Evolutionary conservation across 345 rosid species (phyloP).

Genomic region (Gossypium thurberi): DNA sequence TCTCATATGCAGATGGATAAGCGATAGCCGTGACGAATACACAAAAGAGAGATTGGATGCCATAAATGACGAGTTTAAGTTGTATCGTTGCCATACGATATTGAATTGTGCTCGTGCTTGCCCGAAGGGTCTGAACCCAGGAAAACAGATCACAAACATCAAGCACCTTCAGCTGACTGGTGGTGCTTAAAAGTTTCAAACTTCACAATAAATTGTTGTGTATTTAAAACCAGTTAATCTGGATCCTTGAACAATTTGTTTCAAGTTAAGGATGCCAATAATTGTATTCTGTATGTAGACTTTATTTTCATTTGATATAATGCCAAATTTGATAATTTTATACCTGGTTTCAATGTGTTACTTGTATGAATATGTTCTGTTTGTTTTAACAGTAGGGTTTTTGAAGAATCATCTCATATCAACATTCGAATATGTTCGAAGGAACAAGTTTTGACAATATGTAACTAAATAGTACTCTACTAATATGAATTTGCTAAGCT

Average conservation of each 20-base stretch:
- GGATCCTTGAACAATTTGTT: conserved; percentile 11
- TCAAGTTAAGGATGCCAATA: conserved; percentile 13
- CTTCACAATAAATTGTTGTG: conserved; percentile 4
- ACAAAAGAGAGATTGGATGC: conserved; percentile 70
- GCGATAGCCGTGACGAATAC: conserved; percentile 89
- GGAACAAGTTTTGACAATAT: neutral
- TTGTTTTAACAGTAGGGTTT: no score
- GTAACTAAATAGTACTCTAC: neutral
- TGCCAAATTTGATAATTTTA: neutral
- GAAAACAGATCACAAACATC: conserved; percentile 77
- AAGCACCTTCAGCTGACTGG: conserved; percentile 54
- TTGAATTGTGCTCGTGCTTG: conserved; percentile 96
- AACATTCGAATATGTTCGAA: neutral
- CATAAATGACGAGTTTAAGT: conserved; percentile 77
- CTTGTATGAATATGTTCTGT: neutral
- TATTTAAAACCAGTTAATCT: conserved; percentile 10
- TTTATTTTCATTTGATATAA: neutral
- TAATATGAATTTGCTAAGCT: conserved; percentile 14
- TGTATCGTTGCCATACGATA: conserved; percentile 89
- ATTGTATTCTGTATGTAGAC: conserved; percentile 6
- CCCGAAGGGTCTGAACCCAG: conserved; percentile 96
- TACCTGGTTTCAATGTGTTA: neutral
- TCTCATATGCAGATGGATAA: conserved; percentile 72
- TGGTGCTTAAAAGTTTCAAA: conserved; percentile 13
- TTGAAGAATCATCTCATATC: no score